A percentile compares a stretch with the other conserved stretches of the same genome.
These are phyloP conservation scores for Mycena galericulata DNA, from an alignment of 768 basidiomycete species.

Conservation along the genomic window DNA sequence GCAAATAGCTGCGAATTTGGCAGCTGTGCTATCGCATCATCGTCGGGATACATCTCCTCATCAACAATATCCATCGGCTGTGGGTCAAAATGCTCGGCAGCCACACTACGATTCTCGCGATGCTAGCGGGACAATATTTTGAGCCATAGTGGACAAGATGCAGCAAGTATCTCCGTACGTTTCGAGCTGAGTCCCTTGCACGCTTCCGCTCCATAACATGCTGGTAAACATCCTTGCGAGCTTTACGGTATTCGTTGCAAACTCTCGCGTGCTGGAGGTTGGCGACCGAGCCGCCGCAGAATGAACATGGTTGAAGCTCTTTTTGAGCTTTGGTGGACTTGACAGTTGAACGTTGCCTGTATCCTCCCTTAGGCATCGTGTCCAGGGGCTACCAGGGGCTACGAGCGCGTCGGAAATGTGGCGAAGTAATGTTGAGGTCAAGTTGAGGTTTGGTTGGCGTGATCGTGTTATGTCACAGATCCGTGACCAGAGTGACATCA, in stretches of 20 bases:
- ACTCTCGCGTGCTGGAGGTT: not conserved
- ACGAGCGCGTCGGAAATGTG: not conserved
- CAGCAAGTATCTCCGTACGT: not conserved
- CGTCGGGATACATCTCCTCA: not conserved
- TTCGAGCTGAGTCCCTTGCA: not conserved
- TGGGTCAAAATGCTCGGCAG: not conserved
- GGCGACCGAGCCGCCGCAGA: not conserved
- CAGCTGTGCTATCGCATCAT: not conserved
- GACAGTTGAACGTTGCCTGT: not conserved
- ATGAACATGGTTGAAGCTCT: not conserved
- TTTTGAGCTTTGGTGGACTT: not conserved
- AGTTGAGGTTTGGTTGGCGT: not conserved
- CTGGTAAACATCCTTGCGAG: not conserved
- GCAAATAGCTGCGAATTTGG: not conserved
- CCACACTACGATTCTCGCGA: not conserved
- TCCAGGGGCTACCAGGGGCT: no score
- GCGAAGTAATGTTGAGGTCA: not conserved
- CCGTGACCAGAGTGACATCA: not conserved
- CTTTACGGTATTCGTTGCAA: conserved; percentile 1
- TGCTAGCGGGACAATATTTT: not conserved
- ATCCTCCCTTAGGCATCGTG: not conserved
- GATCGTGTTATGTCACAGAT: not conserved
- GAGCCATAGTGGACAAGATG: not conserved
- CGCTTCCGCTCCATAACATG: conserved; percentile 1
- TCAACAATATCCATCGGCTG: not conserved